Evolutionary conservation across 31 red algal species (phyloP).

Genomic region (Endocladia muricata): DNA sequence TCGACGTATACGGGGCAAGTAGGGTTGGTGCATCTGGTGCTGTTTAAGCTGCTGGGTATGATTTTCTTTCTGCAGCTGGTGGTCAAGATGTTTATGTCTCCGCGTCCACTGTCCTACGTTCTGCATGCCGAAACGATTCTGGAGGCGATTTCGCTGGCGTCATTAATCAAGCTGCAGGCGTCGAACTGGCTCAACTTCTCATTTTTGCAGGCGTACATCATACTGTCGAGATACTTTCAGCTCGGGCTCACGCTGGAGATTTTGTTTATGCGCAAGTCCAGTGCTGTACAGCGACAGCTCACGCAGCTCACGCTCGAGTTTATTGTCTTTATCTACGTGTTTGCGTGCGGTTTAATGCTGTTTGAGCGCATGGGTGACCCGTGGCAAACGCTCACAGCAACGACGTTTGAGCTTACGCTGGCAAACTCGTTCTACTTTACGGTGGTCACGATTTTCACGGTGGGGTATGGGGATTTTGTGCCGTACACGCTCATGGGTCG

Average conservation of each 20-base stretch:
- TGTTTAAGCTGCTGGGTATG: slow-evolving; percentile 25
- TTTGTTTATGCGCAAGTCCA: slow-evolving; percentile 43
- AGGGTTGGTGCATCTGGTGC: slow-evolving; percentile 3
- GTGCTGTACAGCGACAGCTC: slow-evolving; percentile 56
- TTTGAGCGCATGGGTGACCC: slow-evolving; percentile 82
- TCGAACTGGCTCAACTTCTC: slow-evolving; percentile 79
- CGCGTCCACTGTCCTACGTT: slow-evolving; percentile 41
- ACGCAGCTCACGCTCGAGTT: slow-evolving; percentile 62
- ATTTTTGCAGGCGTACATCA: slow-evolving; percentile 80
- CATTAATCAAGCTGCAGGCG: slow-evolving; percentile 45
- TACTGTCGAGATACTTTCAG: slow-evolving; percentile 58
- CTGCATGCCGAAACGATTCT: slow-evolving; percentile 28
- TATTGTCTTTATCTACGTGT: slow-evolving; percentile 78
- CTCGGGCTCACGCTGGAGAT: slow-evolving; percentile 55
- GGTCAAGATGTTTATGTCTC: slow-evolving; percentile 19
- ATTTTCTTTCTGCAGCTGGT: slow-evolving; percentile 35
- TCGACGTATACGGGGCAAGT: slow-evolving; percentile 56
- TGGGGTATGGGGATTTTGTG: slow-evolving; percentile 91
- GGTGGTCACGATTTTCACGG: slow-evolving; percentile 79
- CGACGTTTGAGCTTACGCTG: slow-evolving; percentile 75
- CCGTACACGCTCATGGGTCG: slow-evolving; percentile 77
- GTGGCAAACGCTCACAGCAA: slow-evolving; percentile 50
- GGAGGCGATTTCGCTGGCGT: slow-evolving; percentile 60
- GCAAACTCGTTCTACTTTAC: slow-evolving; percentile 89
- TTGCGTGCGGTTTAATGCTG: slow-evolving; percentile 76